Evolutionary conservation across 768 basidiomycete genomes (phyloP), one percentile per base, ranked within the genome.

Genomic region (Tricholoma sp.): DNA sequence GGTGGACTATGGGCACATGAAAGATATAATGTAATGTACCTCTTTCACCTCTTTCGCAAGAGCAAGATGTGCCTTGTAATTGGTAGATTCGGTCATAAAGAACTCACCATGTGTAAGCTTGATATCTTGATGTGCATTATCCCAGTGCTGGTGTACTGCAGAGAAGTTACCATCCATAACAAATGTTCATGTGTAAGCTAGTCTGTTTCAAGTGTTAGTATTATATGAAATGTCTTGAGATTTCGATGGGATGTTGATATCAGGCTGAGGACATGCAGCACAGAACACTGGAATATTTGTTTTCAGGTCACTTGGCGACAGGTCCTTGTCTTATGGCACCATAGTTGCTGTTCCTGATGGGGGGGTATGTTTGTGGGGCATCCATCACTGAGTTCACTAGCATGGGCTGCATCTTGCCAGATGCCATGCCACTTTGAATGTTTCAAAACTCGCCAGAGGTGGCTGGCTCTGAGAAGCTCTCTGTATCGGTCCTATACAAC

Each of bases 211-310:
- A 34, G 12, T 34, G 7, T 9, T 34, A 12, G n/a, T 34, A 12
- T 39, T 6, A 39, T 6, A 39, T 8, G 6, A 1, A 12, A 39
- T 15, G 13, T n/a, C 6, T 13, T 34, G 5, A 34, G 24, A 24
- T 24, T 64, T 29, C 1, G 32, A 28, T 3, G 65, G 64, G 3
- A 70, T 24, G 47, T 72, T 72, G 12, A 66, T 51, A 0, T 58
- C 59, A 0, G 65, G 66, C 34, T 68, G 68, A 0, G 65, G 69
- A 49, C 71, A 72, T 4, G 65, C 59, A 0, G 65, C 55, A 41
- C 69, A 72, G 33, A 68, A 65, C 1, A 2, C 53, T 50, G 7
- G 33, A 3, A 63, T 59, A 51, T 17, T 5, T 9, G 33, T 34
- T 34, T 12, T 12, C 5, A 4, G 24, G 24, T 4, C 24, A 24